Evolutionary conservation across 164 flowering plant species (phyloP).

Genomic region (Annona squamosa): DNA sequence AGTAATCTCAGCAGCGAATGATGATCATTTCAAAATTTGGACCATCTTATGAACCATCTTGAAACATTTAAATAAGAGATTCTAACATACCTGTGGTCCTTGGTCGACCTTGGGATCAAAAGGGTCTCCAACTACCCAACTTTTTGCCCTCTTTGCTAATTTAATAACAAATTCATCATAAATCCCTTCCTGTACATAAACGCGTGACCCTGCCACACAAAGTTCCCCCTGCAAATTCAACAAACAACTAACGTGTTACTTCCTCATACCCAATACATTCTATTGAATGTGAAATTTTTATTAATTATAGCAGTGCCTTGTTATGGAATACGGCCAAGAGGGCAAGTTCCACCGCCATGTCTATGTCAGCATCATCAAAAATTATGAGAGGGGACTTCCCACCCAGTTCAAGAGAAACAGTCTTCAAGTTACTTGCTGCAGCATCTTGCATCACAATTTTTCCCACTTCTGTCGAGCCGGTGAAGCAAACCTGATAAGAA

Average conservation of each 20-base stretch:
- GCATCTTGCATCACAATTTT: constrained; percentile 64
- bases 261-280: neutral
- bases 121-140: constrained; percentile 78
- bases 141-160: constrained; percentile 42
- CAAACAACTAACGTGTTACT: neutral
- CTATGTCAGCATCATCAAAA: constrained; percentile 73
- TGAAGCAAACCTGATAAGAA: constrained; percentile 58
- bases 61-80: neutral
- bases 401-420: constrained; percentile 68
- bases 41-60: too few species aligned
- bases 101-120: constrained; percentile 57
- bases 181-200: constrained; percentile 79
- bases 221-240: constrained; percentile 59
- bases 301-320: constrained; percentile 32
- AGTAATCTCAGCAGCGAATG: too few species aligned
- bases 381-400: constrained; percentile 84
- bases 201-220: constrained; percentile 71
- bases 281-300: neutral
- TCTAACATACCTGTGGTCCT: constrained; percentile 61
- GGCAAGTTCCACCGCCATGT: constrained; percentile 59
- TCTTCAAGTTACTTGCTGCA: constrained; percentile 73
- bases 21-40: too few species aligned
- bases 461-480: constrained; percentile 82
- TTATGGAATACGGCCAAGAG: constrained; percentile 37
- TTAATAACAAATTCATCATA: constrained; percentile 58